A percentile compares a stretch with the other conserved stretches of the same genome.
These are phyloP conservation scores for Cryphonectria radicalis DNA, from an alignment of 2,329 filamentous ascomycete genomes.

Conservation along the genomic window DNA sequence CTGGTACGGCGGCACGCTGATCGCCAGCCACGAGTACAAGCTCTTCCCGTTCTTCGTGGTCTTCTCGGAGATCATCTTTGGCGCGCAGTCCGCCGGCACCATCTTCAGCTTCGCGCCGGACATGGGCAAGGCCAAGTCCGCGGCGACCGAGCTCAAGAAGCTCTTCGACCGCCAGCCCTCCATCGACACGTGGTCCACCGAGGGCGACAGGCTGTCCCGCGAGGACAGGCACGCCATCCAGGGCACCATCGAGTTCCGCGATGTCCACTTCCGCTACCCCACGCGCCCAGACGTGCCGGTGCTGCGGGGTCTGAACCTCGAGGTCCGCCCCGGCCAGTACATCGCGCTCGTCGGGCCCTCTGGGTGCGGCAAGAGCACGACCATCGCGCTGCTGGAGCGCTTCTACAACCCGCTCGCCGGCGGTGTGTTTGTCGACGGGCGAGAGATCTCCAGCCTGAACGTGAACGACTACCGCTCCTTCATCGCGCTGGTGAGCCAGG, in stretches of 20 bases:
- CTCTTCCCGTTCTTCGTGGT: slow-evolving; percentile 92
- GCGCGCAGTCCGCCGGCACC: slow-evolving; percentile 86
- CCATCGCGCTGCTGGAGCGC: slow-evolving; percentile 87
- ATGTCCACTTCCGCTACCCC: slow-evolving; percentile 94
- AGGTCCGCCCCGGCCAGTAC: slow-evolving; percentile 77
- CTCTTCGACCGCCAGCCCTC: slow-evolving; percentile 81
- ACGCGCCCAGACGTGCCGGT: slow-evolving; percentile 92
- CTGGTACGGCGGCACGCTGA: slow-evolving; percentile 85
- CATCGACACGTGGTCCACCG: slow-evolving; percentile 80
- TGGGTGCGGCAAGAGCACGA: slow-evolving; percentile 93
- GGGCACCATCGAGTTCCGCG: slow-evolving; percentile 83
- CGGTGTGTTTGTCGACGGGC: slow-evolving; percentile 79
- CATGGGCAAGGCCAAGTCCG: slow-evolving; percentile 89
- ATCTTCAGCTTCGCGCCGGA: slow-evolving; percentile 90
- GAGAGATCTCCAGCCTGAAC: slow-evolving; percentile 80
- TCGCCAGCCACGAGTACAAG: slow-evolving; percentile 71
- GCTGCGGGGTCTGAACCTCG: slow-evolving; percentile 78
- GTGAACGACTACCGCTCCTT: slow-evolving; percentile 83
- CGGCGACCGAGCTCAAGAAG: slow-evolving; percentile 77
- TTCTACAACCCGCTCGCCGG: slow-evolving; percentile 91
- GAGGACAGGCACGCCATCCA: slow-evolving; percentile 57
- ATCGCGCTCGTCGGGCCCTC: slow-evolving; percentile 91
- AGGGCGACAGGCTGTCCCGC: slow-evolving; percentile 61
- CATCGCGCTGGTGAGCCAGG: slow-evolving; percentile 89
- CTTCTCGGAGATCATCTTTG: slow-evolving; percentile 87